Evolutionary conservation across 805 yeast genomes (phyloP).

Genomic region (Lachancea cidri): DNA sequence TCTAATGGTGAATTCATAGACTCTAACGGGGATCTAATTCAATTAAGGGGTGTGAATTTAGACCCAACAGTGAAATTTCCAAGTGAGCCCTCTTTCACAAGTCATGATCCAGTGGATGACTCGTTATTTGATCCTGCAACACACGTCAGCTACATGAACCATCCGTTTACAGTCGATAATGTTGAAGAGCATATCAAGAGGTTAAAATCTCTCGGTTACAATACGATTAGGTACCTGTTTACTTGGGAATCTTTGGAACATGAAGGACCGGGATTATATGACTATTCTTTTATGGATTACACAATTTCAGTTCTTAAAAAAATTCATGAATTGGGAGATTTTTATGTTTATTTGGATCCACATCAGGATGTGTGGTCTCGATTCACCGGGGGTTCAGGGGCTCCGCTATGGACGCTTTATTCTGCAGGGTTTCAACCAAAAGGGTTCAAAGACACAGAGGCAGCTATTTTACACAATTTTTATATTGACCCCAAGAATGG

Average conservation of each 20-base stretch:
- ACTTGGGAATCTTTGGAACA: conserved; percentile 96
- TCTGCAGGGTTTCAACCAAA: conserved; percentile 83
- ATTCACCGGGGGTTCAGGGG: conserved; percentile 85
- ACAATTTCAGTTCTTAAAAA: conserved; percentile 57
- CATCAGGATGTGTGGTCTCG: conserved; percentile 96
- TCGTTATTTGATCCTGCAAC: conserved; percentile 65
- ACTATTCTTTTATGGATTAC: conserved; percentile 67
- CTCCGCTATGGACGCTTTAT: conserved; percentile 88
- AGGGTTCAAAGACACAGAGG: conserved; percentile 66
- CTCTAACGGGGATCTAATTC: conserved; percentile 50
- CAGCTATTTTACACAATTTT: conserved; percentile 70
- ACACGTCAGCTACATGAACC: conserved; percentile 70
- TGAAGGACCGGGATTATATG: conserved; percentile 78
- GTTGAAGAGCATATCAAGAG: conserved; percentile 64
- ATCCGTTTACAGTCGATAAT: conserved; percentile 74
- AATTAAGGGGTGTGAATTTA: conserved; percentile 73
- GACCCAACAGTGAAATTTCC: conserved; percentile 77
- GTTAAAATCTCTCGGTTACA: conserved; percentile 77
- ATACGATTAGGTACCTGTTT: conserved; percentile 66
- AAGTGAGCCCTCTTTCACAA: conserved; percentile 42
- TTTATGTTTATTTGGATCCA: conserved; percentile 78
- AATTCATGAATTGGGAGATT: conserved; percentile 58
- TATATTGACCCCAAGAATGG: conserved; percentile 35
- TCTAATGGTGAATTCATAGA: conserved; percentile 55
- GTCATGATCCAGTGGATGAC: conserved; percentile 33